Evolutionary conservation across 805 yeast genomes (phyloP).

Genomic region (Ascoidea asiatica): DNA sequence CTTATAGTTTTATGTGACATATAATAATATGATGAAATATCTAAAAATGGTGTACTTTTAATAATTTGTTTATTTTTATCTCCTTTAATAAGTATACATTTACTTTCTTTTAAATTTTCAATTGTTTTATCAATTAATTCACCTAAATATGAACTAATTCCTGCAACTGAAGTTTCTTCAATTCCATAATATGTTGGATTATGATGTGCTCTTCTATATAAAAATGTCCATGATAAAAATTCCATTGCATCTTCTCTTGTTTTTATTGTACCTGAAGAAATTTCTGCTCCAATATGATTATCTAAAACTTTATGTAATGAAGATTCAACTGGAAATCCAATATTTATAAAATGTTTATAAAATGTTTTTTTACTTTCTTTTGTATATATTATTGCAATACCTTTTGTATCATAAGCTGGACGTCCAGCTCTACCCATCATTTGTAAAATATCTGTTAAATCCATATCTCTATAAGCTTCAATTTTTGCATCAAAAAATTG

Average conservation of each 20-base stretch:
- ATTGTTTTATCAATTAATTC: conserved; percentile 58
- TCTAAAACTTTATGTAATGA: conserved; percentile 63
- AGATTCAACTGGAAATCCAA: conserved; percentile 95
- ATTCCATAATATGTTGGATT: conserved; percentile 91
- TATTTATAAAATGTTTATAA: conserved; percentile 76
- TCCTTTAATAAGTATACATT: conserved; percentile 43
- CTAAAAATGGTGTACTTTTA: conserved; percentile 66
- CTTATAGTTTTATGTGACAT: conserved; percentile 83
- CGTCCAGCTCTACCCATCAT: conserved; percentile 99
- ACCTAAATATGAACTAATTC: conserved; percentile 45
- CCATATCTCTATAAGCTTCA: conserved; percentile 90
- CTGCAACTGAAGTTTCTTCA: conserved; percentile 42
- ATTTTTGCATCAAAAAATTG: conserved; percentile 89
- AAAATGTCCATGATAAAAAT: conserved; percentile 93
- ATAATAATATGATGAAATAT: conserved; percentile 84
- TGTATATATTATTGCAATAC: conserved; percentile 87
- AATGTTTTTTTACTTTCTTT: conserved; percentile 71
- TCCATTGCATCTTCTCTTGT: conserved; percentile 87
- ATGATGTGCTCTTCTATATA: conserved; percentile 85
- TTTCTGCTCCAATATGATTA: conserved; percentile 93
- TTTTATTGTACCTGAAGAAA: conserved; percentile 88
- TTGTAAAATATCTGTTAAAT: conserved; percentile 93
- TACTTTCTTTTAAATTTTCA: conserved; percentile 53
- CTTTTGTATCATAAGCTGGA: conserved; percentile 87
- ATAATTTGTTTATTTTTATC: conserved; percentile 30